Percentiles rank a stretch among this genome's conserved stretches.
Conservation (phyloP, 176 grass and related monocot species). For the Saccharum officinarum region DNA sequence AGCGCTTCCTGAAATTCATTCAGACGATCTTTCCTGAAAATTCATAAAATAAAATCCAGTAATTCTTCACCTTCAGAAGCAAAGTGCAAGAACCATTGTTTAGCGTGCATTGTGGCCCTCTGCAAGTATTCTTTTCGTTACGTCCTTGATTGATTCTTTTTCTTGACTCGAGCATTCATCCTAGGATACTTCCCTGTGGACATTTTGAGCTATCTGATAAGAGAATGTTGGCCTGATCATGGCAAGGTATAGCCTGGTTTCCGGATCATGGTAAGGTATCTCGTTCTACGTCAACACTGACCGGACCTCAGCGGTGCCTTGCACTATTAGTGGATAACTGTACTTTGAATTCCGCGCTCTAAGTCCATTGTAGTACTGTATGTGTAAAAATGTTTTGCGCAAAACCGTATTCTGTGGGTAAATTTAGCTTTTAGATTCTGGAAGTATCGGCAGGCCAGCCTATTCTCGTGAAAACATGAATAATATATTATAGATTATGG, state of each 20-base stretch:
- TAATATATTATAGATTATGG: background rate
- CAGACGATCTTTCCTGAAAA: constrained; percentile 80
- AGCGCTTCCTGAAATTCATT: constrained; percentile 82
- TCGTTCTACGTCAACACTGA: background rate
- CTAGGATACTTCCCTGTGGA: background rate
- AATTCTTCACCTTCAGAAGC: background rate
- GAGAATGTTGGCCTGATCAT: background rate
- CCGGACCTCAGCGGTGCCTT: background rate
- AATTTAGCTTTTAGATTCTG: background rate
- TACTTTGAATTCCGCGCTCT: background rate
- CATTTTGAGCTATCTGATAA: background rate
- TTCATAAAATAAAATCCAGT: constrained; percentile 37
- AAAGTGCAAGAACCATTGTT: background rate
- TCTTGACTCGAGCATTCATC: background rate
- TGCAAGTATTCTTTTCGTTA: too few species aligned
- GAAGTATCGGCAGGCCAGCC: background rate
- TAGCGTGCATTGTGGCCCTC: too few species aligned
- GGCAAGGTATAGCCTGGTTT: background rate
- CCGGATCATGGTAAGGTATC: background rate
- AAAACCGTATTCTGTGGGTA: background rate
- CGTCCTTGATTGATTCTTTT: background rate
- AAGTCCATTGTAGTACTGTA: background rate
- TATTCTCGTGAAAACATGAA: background rate
- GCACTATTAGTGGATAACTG: too few species aligned
- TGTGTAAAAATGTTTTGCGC: background rate